Percentiles rank a stretch among this genome's conserved stretches.
These are phyloP conservation scores for Aspergillus quadricinctus DNA, from an alignment of 2,329 filamentous ascomycete species.

Conservation along the genomic window DNA sequence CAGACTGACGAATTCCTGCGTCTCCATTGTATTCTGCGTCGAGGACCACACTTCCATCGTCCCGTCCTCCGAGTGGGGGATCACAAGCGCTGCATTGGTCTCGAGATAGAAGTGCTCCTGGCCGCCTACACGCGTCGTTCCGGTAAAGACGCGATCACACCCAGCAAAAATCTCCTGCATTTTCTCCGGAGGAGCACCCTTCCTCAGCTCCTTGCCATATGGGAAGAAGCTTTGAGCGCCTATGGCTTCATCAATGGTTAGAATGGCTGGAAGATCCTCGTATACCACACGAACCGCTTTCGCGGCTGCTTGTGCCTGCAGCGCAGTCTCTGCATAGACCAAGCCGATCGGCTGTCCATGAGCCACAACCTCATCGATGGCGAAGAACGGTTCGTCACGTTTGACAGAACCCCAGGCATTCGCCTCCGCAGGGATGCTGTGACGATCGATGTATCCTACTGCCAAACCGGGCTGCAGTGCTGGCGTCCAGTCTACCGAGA, in stretches of 20 bases:
- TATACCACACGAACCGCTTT: constrained; percentile 85
- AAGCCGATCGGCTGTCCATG: constrained; percentile 90
- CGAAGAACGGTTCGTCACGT: constrained; percentile 87
- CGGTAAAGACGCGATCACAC: constrained; percentile 74
- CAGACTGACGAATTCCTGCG: constrained; percentile 82
- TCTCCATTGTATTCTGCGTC: constrained; percentile 92
- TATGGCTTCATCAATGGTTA: constrained; percentile 94
- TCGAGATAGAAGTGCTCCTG: constrained; percentile 98
- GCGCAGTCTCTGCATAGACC: constrained; percentile 73
- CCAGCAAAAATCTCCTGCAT: constrained; percentile 56
- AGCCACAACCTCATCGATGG: constrained; percentile 82
- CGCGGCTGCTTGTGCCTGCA: constrained; percentile 72
- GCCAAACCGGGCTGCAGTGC: constrained; percentile 70
- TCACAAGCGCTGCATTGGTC: constrained; percentile 77
- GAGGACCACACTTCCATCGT: constrained; percentile 92
- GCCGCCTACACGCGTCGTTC: constrained; percentile 81
- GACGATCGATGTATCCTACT: constrained; percentile 79
- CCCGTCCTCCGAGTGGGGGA: constrained; percentile 88
- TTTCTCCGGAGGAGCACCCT: constrained; percentile 72
- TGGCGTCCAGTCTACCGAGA: constrained; percentile 53
- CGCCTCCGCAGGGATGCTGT: constrained; percentile 58
- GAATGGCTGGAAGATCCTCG: constrained; percentile 81
- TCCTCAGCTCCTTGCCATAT: constrained; percentile 59
- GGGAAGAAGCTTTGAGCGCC: constrained; percentile 22
- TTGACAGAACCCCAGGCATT: constrained; percentile 88